Evolutionary conservation across 75 land plant genomes (phyloP).

Genomic region (Cryptomeria japonica): DNA sequence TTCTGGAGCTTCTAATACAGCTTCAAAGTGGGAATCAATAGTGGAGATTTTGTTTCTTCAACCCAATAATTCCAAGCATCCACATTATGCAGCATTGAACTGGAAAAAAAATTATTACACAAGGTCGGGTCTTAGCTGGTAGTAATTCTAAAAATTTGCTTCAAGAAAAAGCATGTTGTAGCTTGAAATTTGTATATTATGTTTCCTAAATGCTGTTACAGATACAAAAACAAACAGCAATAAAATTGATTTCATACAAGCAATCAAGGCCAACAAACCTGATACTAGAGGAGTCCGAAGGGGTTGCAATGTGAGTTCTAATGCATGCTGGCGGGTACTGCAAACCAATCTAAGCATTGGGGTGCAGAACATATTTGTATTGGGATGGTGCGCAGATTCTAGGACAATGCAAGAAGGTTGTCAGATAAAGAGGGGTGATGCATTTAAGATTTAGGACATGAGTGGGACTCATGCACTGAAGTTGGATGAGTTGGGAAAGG

Average conservation of each 20-base stretch:
- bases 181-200: not conserved
- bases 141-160: not conserved
- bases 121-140: not conserved
- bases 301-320: no score
- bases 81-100: constrained; percentile 16
- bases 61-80: constrained; percentile 24
- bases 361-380: no score
- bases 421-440: no score
- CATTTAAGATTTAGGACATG: no score
- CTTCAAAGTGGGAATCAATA: constrained; percentile 22
- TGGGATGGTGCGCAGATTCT: no score
- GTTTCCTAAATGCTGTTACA: not conserved
- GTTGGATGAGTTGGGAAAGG: no score
- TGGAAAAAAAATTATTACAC: not conserved
- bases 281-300: no score
- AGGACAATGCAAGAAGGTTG: no score
- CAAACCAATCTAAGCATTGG: no score
- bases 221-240: not conserved
- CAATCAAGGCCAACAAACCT: not conserved
- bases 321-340: no score
- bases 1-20: constrained; percentile 21
- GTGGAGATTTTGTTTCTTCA: constrained; percentile 24
- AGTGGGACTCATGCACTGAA: no score
- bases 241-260: constrained; percentile 3
- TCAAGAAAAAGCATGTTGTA: not conserved